These are phyloP conservation scores for Terana coerulea DNA, from an alignment of 768 basidiomycete species.

Conservation along the genomic window DNA sequence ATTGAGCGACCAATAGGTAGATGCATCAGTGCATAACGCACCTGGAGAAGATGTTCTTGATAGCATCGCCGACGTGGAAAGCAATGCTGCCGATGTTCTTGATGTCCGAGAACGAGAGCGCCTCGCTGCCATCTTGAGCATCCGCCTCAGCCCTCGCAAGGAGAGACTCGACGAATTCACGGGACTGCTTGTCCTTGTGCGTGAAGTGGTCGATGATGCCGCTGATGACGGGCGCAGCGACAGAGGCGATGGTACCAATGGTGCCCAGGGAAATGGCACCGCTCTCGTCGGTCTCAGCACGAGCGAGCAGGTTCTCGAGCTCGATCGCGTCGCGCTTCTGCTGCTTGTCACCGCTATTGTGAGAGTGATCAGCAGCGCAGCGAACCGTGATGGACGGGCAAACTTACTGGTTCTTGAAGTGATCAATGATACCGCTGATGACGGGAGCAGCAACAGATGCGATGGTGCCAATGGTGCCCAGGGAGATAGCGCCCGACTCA, in stretches of 20 bases:
- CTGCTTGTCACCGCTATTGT: background rate
- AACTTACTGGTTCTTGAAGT: background rate
- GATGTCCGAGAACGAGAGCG: constrained; percentile 1
- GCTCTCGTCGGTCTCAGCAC: constrained; percentile 1
- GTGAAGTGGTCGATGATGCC: background rate
- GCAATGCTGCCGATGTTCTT: constrained; percentile 5
- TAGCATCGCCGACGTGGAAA: background rate
- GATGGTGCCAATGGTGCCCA: constrained; percentile 3
- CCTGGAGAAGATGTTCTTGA: background rate
- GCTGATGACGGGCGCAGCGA: constrained; percentile 5
- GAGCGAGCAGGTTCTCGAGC: constrained; percentile 7
- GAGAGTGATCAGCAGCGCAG: background rate
- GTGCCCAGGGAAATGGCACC: constrained; percentile 6
- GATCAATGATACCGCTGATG: background rate
- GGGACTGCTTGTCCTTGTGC: no score
- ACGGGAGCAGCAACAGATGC: constrained; percentile 3
- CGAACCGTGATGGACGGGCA: background rate
- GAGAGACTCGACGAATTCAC: background rate
- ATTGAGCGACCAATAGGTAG: no score
- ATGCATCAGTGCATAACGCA: no score
- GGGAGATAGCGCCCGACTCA: constrained; percentile 5
- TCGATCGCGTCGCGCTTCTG: constrained; percentile 1
- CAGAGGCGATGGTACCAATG: constrained; percentile 1
- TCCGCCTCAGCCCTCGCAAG: background rate
- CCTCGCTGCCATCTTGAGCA: background rate